A percentile compares a stretch with the other conserved stretches of the same genome.
Conservation (phyloP, 1,139 yeast genomes). For the Yamadazyma triangularis region DNA sequence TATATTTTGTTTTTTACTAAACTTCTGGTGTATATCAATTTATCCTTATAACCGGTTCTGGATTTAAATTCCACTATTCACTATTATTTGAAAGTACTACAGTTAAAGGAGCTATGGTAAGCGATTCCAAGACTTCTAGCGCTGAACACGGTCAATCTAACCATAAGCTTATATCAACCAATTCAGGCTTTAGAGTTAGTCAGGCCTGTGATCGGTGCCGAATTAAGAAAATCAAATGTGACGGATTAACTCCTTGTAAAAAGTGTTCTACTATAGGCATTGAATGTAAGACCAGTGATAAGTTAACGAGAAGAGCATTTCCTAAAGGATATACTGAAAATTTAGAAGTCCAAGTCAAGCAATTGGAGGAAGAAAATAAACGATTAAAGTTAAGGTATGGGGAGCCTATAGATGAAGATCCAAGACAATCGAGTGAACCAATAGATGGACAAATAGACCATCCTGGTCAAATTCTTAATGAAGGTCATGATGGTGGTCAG, state of each 20-base stretch:
- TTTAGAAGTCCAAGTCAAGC: slow-evolving; percentile 56
- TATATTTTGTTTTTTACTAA: background rate
- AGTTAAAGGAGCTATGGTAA: no score
- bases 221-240: slow-evolving; percentile 72
- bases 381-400: slow-evolving; percentile 11
- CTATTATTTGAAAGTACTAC: no score
- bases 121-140: no score
- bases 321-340: slow-evolving; percentile 77
- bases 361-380: slow-evolving; percentile 56
- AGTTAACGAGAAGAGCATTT: slow-evolving; percentile 65
- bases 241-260: slow-evolving; percentile 66
- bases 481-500: slow-evolving; percentile 1
- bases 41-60: no score
- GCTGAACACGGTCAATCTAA: slow-evolving; percentile 12
- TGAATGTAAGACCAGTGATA: slow-evolving; percentile 68
- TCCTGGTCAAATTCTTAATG: background rate
- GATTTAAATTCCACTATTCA: no score
- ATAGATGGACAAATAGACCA: background rate
- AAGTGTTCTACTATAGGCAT: slow-evolving; percentile 62
- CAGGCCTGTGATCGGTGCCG: slow-evolving; percentile 83
- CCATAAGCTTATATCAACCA: slow-evolving; percentile 37
- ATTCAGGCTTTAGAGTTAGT: slow-evolving; percentile 48
- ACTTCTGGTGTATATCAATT: no score
- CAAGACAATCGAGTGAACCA: background rate
- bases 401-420: slow-evolving; percentile 6